Evolutionary conservation across 2,329 filamentous ascomycete species (phyloP), one percentile per base, ranked within the genome.

Genomic region (Talaromyces funiculosus): DNA sequence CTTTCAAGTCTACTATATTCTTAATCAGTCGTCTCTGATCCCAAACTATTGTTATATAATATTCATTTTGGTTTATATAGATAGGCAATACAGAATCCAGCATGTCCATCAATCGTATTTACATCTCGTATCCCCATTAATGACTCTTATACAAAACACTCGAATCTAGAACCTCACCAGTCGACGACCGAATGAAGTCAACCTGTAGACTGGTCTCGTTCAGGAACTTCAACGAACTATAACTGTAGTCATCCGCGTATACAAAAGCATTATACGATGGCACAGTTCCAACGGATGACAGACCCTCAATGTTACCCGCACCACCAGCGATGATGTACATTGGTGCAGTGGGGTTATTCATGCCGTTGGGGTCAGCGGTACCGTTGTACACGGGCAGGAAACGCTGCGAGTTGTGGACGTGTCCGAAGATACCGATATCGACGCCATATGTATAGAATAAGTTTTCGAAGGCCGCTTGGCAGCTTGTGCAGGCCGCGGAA

Each of bases 351-450:
- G 85, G 85, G 29, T 81, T 64, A 10, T 79, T 72, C 65, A 82
- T 74, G 1, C 68, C 64, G 60, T 80, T 63, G 63, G 81, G 7
- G 67, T 84, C 72, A 0, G 67, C 68, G 72, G 80, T 67, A 6
- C 42, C 42, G 7, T 61, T 61, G 29, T 61, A 61, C 5, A 61
- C 55, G 14, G 60, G 60, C 24, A 74, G 62, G 64, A 84, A 82
- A 1, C 83, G 78, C 71, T 85, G 82, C 26, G 80, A 79, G 70
- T 83, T 84, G 70, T 85, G 83, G 14, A 83, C 80, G 66, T 86
- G 83, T 1, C 83, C 83, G 64, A 84, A 83, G 6, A 85, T 72
- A 26, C 71, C 82, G 4, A 85, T 69, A 63, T 86, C 83, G 20
- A 86, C 83, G 29, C 82, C 82, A 67, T 84, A 83, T 56, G 77